A percentile compares a stretch with the other conserved stretches of the same genome.
Evolutionary conservation across 179 eudicot genomes (phyloP).

Genomic region (Pouteria campechiana): DNA sequence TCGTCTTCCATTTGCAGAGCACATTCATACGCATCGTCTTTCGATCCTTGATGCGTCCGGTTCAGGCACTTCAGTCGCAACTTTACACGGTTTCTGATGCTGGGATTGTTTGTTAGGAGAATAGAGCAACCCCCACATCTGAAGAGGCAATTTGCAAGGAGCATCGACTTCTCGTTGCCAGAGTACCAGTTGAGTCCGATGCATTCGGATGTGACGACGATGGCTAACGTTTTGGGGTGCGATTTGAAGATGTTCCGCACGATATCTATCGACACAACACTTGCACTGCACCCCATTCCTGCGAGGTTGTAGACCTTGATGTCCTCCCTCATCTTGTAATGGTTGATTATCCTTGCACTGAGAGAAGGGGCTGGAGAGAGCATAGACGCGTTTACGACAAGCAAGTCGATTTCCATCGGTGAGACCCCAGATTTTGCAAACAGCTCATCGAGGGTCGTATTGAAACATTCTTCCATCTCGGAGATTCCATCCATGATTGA

Average conservation of each 20-base stretch:
- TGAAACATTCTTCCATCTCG: constrained; percentile 56
- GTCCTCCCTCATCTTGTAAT: constrained; percentile 67
- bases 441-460: constrained; percentile 35
- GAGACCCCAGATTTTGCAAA: constrained; percentile 24
- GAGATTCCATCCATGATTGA: constrained; percentile 22
- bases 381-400: constrained; percentile 69
- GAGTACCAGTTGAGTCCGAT: constrained; percentile 81
- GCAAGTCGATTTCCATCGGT: constrained; percentile 45
- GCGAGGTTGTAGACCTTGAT: constrained; percentile 62
- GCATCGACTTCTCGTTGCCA: constrained; percentile 84
- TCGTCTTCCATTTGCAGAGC: constrained; percentile 59
- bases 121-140: constrained; percentile 71
- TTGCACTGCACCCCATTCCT: constrained; percentile 97
- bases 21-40: constrained; percentile 53
- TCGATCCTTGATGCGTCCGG: constrained; percentile 69
- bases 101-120: constrained; percentile 50
- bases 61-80: constrained; percentile 47
- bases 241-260: constrained; percentile 47
- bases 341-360: constrained; percentile 45
- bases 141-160: constrained; percentile 67
- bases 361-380: constrained; percentile 55
- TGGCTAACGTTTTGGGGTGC: constrained; percentile 24
- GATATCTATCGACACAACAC: constrained; percentile 50
- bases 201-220: constrained; percentile 75
- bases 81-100: constrained; percentile 19